phyloP scores from a whole-genome alignment of 140 eudicot species.

The Ambrosia hybrid region DNA sequence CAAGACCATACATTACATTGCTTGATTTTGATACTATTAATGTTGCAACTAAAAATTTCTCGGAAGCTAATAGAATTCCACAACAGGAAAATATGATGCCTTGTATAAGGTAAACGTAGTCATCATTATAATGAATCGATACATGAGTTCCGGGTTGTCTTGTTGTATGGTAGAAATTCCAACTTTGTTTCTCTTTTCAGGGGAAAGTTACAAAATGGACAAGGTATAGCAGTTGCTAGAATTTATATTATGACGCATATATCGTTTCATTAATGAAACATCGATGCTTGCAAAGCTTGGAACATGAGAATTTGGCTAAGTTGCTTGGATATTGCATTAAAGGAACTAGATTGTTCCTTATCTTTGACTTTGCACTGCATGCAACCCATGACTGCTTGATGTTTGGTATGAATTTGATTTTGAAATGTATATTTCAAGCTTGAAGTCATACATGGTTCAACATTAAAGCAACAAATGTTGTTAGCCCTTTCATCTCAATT shows the following conservation, averaged over 20 bases:
- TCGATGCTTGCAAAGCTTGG: constrained; percentile 1
- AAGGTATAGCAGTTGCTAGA: neutral
- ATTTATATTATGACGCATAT: neutral
- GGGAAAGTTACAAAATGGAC: constrained; percentile 34
- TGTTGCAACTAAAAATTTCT: constrained; percentile 23
- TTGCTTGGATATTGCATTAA: constrained; percentile 24
- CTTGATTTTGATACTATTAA: neutral
- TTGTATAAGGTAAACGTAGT: constrained; percentile 20
- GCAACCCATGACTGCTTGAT: too few relatives aligned
- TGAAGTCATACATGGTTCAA: neutral
- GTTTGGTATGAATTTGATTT: neutral
- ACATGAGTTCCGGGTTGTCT: too few relatives aligned
- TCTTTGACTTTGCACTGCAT: neutral
- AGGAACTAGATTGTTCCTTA: neutral
- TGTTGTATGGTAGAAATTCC: too few relatives aligned
- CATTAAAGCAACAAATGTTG: neutral
- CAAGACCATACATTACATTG: neutral
- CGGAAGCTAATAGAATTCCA: neutral
- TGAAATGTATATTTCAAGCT: neutral
- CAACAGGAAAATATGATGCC: neutral
- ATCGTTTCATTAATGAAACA: neutral
- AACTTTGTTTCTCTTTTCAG: neutral
- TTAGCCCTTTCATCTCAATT: neutral
- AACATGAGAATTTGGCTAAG: constrained; percentile 31
- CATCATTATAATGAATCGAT: neutral